Evolutionary conservation across 805 yeast species (phyloP), one percentile per base, ranked within the genome.

Genomic region (Saturnispora besseyi): DNA sequence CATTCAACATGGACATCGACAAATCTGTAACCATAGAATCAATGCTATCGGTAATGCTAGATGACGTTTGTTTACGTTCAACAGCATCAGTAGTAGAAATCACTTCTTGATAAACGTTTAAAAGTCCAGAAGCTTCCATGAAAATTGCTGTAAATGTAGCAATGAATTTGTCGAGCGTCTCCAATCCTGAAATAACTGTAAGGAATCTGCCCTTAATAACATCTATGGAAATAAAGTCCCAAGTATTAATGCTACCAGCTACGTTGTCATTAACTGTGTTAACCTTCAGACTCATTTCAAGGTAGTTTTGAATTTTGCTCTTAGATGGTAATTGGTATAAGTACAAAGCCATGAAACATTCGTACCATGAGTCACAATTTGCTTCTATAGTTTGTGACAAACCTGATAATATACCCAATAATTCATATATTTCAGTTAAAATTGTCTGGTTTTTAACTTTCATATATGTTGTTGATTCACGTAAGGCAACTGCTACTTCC

Each of bases 281-380:
- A 2, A 43, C 13, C 13, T 60, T 53, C 11, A 68, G 51, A 2
- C 78, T 60, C 10, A 67, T 49, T 32, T 67, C 57, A 44, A 73
- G 55, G 57, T 76, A 74, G 53, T 77, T 76, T 12, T 54, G 53
- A 1, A 75, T 53, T 28, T 76, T 58, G 34, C 71, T 69, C 10
- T 59, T 47, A 4, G 79, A 72, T 57, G 79, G 88, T 65, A 84
- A 73, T 58, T 81, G 81, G 59, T 70, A 86, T 36, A 81, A 51
- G 44, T 48, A 66, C 18, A 59, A 61, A 0, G 66, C 62, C 41
- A 66, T 45, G 9, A 78, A 72, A 12, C 81, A 70, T 59, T 85
- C 93, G 60, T 81, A 84, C 95, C 95, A 85, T 0, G 77, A 64
- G 6, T 70, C 68, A 13, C 86, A 74, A 57, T 68, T 71, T 13